Base-by-base conservation (phyloP, 2,329 filamentous ascomycete species). In the Pochonia chlamydosporia region DNA sequence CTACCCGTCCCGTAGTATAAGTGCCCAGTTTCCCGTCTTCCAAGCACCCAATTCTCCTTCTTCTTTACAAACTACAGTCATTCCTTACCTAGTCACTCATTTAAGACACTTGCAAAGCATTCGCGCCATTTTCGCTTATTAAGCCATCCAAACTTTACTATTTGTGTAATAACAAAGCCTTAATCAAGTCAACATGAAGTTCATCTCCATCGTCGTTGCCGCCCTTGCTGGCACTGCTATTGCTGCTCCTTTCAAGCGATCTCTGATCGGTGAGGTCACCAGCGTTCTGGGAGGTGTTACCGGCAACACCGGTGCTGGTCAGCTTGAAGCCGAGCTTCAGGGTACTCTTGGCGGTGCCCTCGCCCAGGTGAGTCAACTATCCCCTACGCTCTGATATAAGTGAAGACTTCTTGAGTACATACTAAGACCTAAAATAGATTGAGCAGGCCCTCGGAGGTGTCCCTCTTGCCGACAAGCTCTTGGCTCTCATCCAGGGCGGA, bases 381-480 rank as follows among this genome's bases (percentile, higher is more conserved):
- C 23, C 11, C 30, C n/a, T n/a, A n/a, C n/a, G n/a, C n/a, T n/a
- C n/a, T n/a, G n/a, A n/a, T n/a, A n/a, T n/a, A n/a, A n/a, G n/a
- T n/a, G n/a, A n/a, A n/a, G n/a, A n/a, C n/a, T n/a, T n/a, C n/a
- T n/a, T n/a, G n/a, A n/a, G n/a, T n/a, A n/a, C n/a, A n/a, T n/a
- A n/a, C n/a, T n/a, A n/a, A n/a, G n/a, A n/a, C n/a, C n/a, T n/a
- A n/a, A 8, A 10, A 25, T 24, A 54, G 54, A 42, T 53, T 21
- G 53, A 58, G 53, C 23, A 49, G 28, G 52, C 43, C n/a, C 49
- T 58, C 8, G 49, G 49, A 21, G 49, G 47, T 18, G 43, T 53
- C 30, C 50, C 52, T 40, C 51, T 59, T 16, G 54, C 55, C 26
- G 28, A 49, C 43, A 57, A 54, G 52, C 54, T 56, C 33, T 47